A percentile compares a stretch with the other conserved stretches of the same genome.
Evolutionary conservation across 768 basidiomycete species (phyloP).

Genomic region (Tremella fuciformis): DNA sequence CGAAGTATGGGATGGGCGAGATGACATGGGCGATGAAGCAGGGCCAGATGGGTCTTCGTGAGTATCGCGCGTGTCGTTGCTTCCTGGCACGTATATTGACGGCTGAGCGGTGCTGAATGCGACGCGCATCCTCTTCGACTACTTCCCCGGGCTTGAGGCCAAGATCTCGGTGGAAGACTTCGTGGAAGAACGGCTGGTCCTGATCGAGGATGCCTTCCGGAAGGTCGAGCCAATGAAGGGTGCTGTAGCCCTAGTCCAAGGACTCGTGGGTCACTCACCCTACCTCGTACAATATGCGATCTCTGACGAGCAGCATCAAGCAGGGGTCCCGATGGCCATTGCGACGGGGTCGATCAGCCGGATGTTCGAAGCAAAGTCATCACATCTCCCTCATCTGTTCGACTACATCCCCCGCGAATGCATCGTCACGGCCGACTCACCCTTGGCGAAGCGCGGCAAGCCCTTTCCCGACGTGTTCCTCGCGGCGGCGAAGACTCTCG

Average conservation of each 20-base stretch:
- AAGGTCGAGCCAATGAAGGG: slow-evolving; percentile 46
- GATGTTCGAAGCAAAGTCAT: slow-evolving; percentile 43
- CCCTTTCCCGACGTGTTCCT: slow-evolving; percentile 50
- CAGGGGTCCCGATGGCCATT: slow-evolving; percentile 47
- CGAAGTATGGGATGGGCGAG: slow-evolving; percentile 36
- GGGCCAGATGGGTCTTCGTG: slow-evolving; percentile 49
- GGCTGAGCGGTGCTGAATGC: slow-evolving; percentile 28
- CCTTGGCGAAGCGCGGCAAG: slow-evolving; percentile 45
- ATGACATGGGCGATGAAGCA: slow-evolving; percentile 51
- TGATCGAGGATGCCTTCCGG: slow-evolving; percentile 40
- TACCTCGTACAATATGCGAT: neutral
- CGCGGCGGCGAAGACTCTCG: slow-evolving; percentile 46
- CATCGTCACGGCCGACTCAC: slow-evolving; percentile 49
- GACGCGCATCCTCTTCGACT: slow-evolving; percentile 34
- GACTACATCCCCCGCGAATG: slow-evolving; percentile 37
- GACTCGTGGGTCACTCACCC: slow-evolving; percentile 35
- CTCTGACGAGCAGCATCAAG: slow-evolving; percentile 31
- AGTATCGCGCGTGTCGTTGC: slow-evolving; percentile 6
- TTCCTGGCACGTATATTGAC: neutral
- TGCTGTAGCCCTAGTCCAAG: slow-evolving; percentile 40
- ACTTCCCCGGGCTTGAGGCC: slow-evolving; percentile 38
- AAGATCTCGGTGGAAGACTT: slow-evolving; percentile 44
- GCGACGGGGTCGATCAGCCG: slow-evolving; percentile 44
- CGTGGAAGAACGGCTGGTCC: slow-evolving; percentile 33
- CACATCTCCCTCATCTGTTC: slow-evolving; percentile 49